These are phyloP conservation scores for Penicillium soppii DNA, from an alignment of 495 filamentous ascomycete species.

Conservation along the genomic window DNA sequence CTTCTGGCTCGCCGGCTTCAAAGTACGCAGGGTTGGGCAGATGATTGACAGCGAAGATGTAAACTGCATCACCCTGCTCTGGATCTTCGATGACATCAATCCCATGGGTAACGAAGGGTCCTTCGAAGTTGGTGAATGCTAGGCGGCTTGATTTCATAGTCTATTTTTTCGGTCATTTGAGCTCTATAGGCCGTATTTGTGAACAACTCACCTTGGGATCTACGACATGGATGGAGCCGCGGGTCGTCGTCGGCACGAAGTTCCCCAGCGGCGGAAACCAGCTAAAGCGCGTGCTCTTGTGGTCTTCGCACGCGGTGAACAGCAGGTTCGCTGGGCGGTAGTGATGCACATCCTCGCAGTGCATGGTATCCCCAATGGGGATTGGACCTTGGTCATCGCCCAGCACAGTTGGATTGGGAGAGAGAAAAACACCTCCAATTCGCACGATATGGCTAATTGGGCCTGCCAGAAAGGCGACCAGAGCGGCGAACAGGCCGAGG, in stretches of 20 bases:
- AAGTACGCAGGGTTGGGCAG: slow-evolving; percentile 43
- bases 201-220: slow-evolving; percentile 44
- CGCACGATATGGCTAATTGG: slow-evolving; percentile 28
- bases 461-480: slow-evolving; percentile 33
- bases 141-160: slow-evolving; percentile 51
- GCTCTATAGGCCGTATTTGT: not conserved
- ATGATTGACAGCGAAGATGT: slow-evolving; percentile 63
- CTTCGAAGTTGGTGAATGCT: slow-evolving; percentile 48
- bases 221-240: slow-evolving; percentile 54
- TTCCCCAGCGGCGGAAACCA: slow-evolving; percentile 57
- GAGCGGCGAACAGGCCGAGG: slow-evolving; percentile 32
- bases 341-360: slow-evolving; percentile 62
- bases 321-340: slow-evolving; percentile 47
- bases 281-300: slow-evolving; percentile 38
- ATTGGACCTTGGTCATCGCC: slow-evolving; percentile 35
- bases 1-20: slow-evolving; percentile 8
- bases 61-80: slow-evolving; percentile 44
- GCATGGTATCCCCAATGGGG: slow-evolving; percentile 50
- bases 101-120: slow-evolving; percentile 59
- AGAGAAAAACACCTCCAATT: slow-evolving; percentile 30
- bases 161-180: slow-evolving; percentile 24
- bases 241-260: slow-evolving; percentile 33
- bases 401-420: slow-evolving; percentile 26
- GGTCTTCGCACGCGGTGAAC: slow-evolving; percentile 58
- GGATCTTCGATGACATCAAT: slow-evolving; percentile 56